phyloP scores from a whole-genome alignment of 2,329 filamentous ascomycete genomes.

The Fusarium staphyleae region DNA sequence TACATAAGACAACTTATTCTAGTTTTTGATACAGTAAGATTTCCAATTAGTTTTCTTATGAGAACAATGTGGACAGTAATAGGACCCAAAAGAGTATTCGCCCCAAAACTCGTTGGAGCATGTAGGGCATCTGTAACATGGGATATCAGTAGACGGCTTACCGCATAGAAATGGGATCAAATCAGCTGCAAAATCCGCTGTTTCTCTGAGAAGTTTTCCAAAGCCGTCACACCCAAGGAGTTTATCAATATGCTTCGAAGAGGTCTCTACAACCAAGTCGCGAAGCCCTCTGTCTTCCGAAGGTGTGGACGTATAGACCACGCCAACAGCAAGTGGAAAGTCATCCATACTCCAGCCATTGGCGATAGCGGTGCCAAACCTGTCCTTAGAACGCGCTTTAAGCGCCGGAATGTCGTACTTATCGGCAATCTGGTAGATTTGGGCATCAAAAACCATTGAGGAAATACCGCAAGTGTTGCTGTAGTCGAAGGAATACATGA shows the following conservation, averaged over 20 bases:
- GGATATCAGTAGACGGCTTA: too few relatives aligned
- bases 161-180: too few relatives aligned
- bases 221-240: too few relatives aligned
- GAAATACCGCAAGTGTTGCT: background rate
- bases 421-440: constrained; percentile 11
- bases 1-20: too few relatives aligned
- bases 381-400: background rate
- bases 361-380: background rate
- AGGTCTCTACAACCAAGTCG: background rate
- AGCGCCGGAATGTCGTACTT: constrained; percentile 7
- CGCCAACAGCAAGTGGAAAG: background rate
- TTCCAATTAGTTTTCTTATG: too few relatives aligned
- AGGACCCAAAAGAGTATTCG: too few relatives aligned
- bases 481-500: constrained; percentile 16
- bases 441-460: constrained; percentile 9
- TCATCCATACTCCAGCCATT: constrained; percentile 1
- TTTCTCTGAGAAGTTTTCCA: too few relatives aligned
- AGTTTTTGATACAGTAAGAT: too few relatives aligned
- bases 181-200: too few relatives aligned
- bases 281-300: constrained; percentile 10
- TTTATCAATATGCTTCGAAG: background rate
- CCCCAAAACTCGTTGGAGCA: too few relatives aligned
- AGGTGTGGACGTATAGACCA: background rate
- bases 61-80: too few relatives aligned
- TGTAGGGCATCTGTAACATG: too few relatives aligned